Conservation (phyloP, 2,329 filamentous ascomycete species). For the Ophiostoma perfectum region DNA sequence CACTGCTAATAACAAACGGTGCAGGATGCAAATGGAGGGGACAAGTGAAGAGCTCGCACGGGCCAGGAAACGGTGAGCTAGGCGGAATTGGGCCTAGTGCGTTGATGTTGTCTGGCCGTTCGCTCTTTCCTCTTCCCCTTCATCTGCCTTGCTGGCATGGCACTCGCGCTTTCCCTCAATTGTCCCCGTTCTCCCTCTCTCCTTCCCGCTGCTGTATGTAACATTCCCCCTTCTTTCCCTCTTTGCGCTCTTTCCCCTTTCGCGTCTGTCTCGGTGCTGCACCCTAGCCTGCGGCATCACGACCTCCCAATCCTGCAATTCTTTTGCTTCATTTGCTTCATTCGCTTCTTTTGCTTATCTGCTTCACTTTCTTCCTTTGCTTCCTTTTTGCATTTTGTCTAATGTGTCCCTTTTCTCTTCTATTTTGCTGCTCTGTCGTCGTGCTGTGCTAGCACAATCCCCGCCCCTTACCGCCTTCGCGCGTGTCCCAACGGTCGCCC, state of each 20-base stretch:
- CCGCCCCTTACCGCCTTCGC: conserved; percentile 16
- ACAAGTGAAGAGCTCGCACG: conserved; percentile 23
- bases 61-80: conserved; percentile 25
- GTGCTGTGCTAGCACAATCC: conserved; percentile 6
- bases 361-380: neutral
- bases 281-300: conserved; percentile 2
- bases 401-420: neutral
- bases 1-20: conserved; percentile 9
- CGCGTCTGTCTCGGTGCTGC: neutral
- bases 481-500: conserved; percentile 18
- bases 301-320: conserved; percentile 4
- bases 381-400: neutral
- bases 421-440: neutral
- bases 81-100: conserved; percentile 23
- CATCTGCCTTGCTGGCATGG: conserved; percentile 9
- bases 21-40: conserved; percentile 20
- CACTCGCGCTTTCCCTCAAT: conserved; percentile 14
- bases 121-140: conserved; percentile 21
- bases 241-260: conserved; percentile 13
- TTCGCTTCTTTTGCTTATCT: neutral
- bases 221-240: conserved; percentile 16
- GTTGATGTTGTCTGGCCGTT: conserved; percentile 22
- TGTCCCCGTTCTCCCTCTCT: conserved; percentile 9
- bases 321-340: neutral
- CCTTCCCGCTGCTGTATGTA: neutral